Base-by-base conservation (phyloP, 2,329 filamentous ascomycete species). In the Erysiphe pulchra region DNA sequence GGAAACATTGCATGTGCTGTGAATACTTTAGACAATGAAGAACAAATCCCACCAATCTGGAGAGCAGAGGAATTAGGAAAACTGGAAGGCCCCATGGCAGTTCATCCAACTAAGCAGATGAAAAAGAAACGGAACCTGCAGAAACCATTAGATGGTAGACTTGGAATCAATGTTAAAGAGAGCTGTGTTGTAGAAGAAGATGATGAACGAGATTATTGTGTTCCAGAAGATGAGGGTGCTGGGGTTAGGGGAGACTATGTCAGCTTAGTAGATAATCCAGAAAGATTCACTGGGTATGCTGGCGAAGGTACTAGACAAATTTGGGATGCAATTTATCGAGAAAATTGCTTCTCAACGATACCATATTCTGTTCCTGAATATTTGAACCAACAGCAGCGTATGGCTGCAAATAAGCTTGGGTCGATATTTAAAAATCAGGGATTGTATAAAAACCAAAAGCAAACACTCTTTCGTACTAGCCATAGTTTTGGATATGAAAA, bases 131-230 rank as follows among this genome's bases (percentile, higher is more conserved):
- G 77, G 28, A 66, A 67, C 43, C 76, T 75, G 2, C 63, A 80
- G 53, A 70, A 73, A 47, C 90, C 90, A 17, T 65, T 95, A 7
- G 75, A 84, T 54, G 87, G 87, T 14, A 70, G 77, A 54, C 63
- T 98, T 9, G 90, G 90, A 42, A 83, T 86, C 45, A 66, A 78
- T 47, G 87, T 94, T 0, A 85, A 83, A 45, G 90, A 98, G 65
- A 93, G 83, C 60, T 98, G 90, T 59, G 85, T 98, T 41, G 78
- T 95, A 16, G 90, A 98, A 63, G 92, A 92, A 58, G 87, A 95
- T 56, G 87, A 95, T 63, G 81, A 94, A 53, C 74, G 90, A 52
- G 90, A 98, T 60, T 98, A 95, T 61, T 98, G 90, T 62, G 75
- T 95, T 4, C 84, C 85, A 0, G 90, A 98, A 55, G 90, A 98